phyloP scores from a whole-genome alignment of 331 rosid genomes.

The Arachis monticola region DNA sequence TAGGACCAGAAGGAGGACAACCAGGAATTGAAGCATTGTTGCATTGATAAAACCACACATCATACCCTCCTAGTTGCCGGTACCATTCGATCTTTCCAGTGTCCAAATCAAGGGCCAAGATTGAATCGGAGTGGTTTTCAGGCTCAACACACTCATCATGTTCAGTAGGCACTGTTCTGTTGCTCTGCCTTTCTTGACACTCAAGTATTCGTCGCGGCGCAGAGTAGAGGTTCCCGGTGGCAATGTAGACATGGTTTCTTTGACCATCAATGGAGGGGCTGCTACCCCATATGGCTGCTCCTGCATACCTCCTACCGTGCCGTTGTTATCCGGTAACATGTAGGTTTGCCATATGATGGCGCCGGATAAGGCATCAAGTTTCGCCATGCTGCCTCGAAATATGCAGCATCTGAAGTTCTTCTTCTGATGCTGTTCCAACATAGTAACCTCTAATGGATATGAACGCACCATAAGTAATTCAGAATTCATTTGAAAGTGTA shows the following conservation, averaged over 20 bases:
- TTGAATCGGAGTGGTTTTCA: conserved; percentile 59
- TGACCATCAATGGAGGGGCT: conserved; percentile 67
- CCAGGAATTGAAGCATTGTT: conserved; percentile 44
- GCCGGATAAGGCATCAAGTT: conserved; percentile 47
- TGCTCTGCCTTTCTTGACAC: conserved; percentile 57
- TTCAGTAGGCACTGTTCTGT: conserved; percentile 45
- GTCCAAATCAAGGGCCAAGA: conserved; percentile 66
- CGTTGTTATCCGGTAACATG: conserved; percentile 57
- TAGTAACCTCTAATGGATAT: conserved; percentile 31
- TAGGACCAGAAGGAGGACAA: conserved; percentile 47
- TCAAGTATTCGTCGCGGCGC: conserved; percentile 48
- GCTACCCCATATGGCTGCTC: conserved; percentile 53
- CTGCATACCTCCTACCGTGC: conserved; percentile 44
- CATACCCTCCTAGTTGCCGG: conserved; percentile 66
- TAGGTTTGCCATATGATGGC: conserved; percentile 55
- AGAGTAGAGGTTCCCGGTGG: conserved; percentile 64
- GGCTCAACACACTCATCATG: conserved; percentile 62
- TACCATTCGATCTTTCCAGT: conserved; percentile 58
- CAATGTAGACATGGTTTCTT: conserved; percentile 57
- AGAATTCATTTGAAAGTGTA: no score
- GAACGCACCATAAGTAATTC: no score
- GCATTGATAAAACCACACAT: conserved; percentile 49
- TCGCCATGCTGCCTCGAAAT: conserved; percentile 62
- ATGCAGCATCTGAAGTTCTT: conserved; percentile 48
- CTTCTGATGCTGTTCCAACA: conserved; percentile 66